These are phyloP conservation scores for Malassezia japonica DNA, from an alignment of 1,284 basidiomycete species.

Conservation along the genomic window DNA sequence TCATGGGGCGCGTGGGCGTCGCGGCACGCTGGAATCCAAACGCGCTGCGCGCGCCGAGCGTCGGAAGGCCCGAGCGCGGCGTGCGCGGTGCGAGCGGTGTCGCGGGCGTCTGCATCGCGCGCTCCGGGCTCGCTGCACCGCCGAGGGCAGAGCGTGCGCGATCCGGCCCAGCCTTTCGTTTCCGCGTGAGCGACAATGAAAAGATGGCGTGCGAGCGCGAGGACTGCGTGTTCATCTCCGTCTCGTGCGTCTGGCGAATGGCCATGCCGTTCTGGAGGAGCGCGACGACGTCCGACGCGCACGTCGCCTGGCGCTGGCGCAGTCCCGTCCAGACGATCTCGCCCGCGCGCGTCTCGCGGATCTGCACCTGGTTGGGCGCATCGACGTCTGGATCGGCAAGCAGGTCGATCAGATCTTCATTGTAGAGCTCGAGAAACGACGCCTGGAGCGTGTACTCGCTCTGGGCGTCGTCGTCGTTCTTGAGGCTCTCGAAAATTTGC, in stretches of 20 bases:
- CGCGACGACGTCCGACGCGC: conserved; percentile 79
- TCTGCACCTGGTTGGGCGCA: conserved; percentile 70
- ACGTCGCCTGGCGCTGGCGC: conserved; percentile 75
- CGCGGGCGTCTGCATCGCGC: not conserved
- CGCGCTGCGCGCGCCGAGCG: not conserved
- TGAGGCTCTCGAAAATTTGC: conserved; percentile 71
- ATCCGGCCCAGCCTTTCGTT: conserved; percentile 21
- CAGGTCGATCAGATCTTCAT: conserved; percentile 58
- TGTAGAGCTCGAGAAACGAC: conserved; percentile 77
- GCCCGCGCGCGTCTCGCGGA: conserved; percentile 90
- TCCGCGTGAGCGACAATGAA: conserved; percentile 73
- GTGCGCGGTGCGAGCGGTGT: conserved; percentile 5
- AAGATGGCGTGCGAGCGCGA: conserved; percentile 98
- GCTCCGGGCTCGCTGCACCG: conserved; percentile 1
- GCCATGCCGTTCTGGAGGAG: conserved; percentile 70
- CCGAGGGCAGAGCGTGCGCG: not conserved
- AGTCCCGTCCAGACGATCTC: conserved; percentile 94
- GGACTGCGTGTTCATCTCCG: conserved; percentile 96
- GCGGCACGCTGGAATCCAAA: not conserved
- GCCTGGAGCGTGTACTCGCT: conserved; percentile 32
- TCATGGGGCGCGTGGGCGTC: conserved; percentile 9
- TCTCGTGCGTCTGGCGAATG: conserved; percentile 87
- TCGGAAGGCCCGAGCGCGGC: conserved; percentile 5
- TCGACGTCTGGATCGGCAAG: conserved; percentile 37
- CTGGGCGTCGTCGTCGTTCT: not conserved